Percentiles rank a stretch among this genome's conserved stretches.
Conservation (phyloP, 2,329 filamentous ascomycete genomes). For the Penicillium sp. region DNA sequence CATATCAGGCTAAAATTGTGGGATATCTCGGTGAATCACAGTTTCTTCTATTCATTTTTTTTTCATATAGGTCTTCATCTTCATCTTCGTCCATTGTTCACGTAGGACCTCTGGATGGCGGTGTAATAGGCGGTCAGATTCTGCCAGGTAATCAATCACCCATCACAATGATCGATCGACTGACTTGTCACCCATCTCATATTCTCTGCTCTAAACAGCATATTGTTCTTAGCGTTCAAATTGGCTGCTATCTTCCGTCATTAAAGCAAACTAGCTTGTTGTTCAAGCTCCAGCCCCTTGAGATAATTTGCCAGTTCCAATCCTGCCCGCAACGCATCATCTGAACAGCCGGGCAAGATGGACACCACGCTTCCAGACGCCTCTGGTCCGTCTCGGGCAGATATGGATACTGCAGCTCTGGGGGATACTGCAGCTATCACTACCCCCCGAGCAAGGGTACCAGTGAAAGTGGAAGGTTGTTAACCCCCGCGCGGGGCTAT, state of each 20-base stretch:
- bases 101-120: neutral
- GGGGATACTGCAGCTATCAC: conserved; percentile 2
- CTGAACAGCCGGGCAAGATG: conserved; percentile 15
- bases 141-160: conserved; percentile 6
- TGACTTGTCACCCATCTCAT: neutral
- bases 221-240: neutral
- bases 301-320: neutral
- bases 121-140: conserved; percentile 9
- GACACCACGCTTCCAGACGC: conserved; percentile 23
- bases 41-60: neutral
- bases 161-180: conserved; percentile 10
- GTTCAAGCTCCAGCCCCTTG: neutral
- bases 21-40: neutral
- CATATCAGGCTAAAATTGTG: accelerated
- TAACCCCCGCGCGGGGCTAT: conserved; percentile 3
- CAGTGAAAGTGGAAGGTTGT: conserved; percentile 28
- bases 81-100: neutral
- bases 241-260: neutral
- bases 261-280: neutral
- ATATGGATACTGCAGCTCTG: neutral
- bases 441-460: neutral
- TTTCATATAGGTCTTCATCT: too few relatives aligned
- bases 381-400: conserved; percentile 17
- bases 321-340: neutral
- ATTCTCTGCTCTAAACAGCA: neutral